Conservation (phyloP, 2,329 filamentous ascomycete genomes). For the Ascochyta koolunga region DNA sequence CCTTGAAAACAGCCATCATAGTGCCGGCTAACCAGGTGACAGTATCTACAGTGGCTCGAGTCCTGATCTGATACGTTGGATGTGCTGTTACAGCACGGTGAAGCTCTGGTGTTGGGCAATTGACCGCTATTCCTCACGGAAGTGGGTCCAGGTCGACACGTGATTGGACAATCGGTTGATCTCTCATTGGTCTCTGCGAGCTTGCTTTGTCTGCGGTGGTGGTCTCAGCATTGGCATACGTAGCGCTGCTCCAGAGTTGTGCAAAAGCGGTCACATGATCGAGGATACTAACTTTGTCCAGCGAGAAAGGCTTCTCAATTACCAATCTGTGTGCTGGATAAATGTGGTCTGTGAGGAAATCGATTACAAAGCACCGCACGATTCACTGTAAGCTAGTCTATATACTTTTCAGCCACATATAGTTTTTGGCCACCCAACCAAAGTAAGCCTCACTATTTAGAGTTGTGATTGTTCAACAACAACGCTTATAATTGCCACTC, state of each 20-base stretch:
- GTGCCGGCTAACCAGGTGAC: conserved; percentile 6
- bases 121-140: conserved; percentile 13
- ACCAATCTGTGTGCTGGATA: neutral
- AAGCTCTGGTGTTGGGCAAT: conserved; percentile 15
- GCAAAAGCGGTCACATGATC: neutral
- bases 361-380: conserved; percentile 1
- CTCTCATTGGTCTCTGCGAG: neutral
- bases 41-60: conserved; percentile 2
- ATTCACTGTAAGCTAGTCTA: no score
- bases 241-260: neutral
- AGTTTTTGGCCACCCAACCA: no score
- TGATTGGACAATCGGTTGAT: conserved; percentile 2
- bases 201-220: neutral
- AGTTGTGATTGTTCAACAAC: no score
- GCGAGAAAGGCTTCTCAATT: neutral
- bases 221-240: neutral
- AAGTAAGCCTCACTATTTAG: no score
- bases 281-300: neutral
- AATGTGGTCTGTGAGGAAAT: no score
- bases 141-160: conserved; percentile 8
- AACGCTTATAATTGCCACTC: no score
- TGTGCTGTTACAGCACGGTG: conserved; percentile 9
- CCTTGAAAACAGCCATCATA: neutral
- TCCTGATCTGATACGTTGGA: conserved; percentile 6
- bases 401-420: no score